phyloP scores from a whole-genome alignment of 495 filamentous ascomycete species.

The Penicillium taxi region DNA sequence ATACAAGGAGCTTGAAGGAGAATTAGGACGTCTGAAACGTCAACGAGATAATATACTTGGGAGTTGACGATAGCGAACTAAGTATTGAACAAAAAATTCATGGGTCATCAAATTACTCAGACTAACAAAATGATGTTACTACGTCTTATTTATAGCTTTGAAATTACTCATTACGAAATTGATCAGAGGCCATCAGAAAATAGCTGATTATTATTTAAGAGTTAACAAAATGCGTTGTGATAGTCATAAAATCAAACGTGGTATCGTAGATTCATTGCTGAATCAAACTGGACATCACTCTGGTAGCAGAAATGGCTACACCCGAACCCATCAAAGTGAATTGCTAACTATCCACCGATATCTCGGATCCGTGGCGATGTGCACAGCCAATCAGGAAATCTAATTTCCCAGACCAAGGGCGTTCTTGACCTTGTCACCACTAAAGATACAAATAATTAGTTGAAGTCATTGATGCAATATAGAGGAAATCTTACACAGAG shows the following conservation, averaged over 20 bases:
- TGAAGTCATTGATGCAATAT: background rate
- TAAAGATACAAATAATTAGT: constrained; percentile 16
- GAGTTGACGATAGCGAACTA: constrained; percentile 9
- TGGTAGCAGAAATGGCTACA: constrained; percentile 5
- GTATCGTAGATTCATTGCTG: constrained; percentile 24
- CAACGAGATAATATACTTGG: constrained; percentile 66
- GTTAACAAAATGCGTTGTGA: too few species aligned
- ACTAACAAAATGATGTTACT: too few species aligned
- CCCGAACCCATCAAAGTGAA: too few species aligned
- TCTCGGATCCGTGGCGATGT: too few species aligned
- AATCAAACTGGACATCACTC: too few species aligned
- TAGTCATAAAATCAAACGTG: constrained; percentile 17
- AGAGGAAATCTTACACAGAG: constrained; percentile 28
- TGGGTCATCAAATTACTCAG: too few species aligned
- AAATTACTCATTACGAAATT: too few species aligned
- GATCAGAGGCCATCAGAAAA: too few species aligned
- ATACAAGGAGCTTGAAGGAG: constrained; percentile 54
- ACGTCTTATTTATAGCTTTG: too few species aligned
- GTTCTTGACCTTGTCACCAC: constrained; percentile 53
- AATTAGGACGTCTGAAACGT: constrained; percentile 49
- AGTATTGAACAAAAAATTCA: background rate
- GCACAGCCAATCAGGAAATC: constrained; percentile 1
- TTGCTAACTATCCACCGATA: too few species aligned
- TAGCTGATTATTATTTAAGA: too few species aligned
- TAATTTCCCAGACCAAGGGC: constrained; percentile 48